Percentiles rank a stretch among this genome's conserved stretches.
Evolutionary conservation across 1,284 basidiomycete genomes (phyloP).

Genomic region (Boletus albobrunnescens): DNA sequence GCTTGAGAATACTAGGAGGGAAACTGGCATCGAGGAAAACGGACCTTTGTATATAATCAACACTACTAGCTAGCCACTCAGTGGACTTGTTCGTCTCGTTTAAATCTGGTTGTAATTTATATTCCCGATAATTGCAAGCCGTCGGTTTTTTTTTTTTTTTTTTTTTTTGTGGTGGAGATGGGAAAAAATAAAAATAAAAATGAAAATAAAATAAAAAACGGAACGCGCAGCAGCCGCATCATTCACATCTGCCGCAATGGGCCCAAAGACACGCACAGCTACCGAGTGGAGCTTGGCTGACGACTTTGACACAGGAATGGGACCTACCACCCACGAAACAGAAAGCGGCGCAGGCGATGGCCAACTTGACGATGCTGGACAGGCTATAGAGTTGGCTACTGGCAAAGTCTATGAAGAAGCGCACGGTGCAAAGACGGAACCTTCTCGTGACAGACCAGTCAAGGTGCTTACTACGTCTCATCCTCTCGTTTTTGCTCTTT

Average conservation of each 20-base stretch:
- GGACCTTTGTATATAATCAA: slow-evolving; percentile 11
- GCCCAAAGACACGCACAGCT: slow-evolving; percentile 21
- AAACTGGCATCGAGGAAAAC: no score
- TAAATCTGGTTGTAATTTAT: neutral
- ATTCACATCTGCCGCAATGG: slow-evolving; percentile 19
- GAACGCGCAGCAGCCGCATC: neutral
- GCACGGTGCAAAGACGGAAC: slow-evolving; percentile 37
- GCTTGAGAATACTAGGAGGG: slow-evolving; percentile 29
- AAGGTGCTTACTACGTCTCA: slow-evolving; percentile 84
- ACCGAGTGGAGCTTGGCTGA: slow-evolving; percentile 53
- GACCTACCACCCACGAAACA: slow-evolving; percentile 34
- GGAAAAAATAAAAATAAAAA: neutral
- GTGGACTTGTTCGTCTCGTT: neutral
- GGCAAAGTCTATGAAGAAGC: slow-evolving; percentile 39
- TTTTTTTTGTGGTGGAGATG: neutral
- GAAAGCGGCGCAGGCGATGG: slow-evolving; percentile 27
- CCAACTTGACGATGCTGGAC: slow-evolving; percentile 26
- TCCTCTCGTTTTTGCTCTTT: slow-evolving; percentile 42
- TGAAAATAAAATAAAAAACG: slow-evolving; percentile 7
- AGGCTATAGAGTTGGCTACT: slow-evolving; percentile 21
- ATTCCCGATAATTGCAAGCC: neutral
- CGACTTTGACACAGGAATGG: slow-evolving; percentile 44
- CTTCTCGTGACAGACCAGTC: slow-evolving; percentile 70
- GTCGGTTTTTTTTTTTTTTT: neutral
- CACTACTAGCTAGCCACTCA: no score